Evolutionary conservation across 2,329 filamentous ascomycete species (phyloP).

Genomic region (Penicillium palitans): DNA sequence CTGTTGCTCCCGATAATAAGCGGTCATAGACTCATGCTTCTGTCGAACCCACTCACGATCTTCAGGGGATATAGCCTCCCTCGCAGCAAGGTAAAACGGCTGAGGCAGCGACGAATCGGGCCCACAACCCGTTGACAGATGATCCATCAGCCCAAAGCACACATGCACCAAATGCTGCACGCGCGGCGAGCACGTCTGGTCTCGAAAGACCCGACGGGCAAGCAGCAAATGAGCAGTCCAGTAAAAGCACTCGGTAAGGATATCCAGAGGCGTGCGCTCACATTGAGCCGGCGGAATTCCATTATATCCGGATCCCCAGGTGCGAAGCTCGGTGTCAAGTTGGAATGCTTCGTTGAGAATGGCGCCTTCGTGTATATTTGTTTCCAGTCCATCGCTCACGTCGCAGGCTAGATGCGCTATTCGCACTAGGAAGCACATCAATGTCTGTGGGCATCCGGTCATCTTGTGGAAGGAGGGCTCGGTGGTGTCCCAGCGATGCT

Average conservation of each 20-base stretch:
- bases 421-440: slow-evolving; percentile 25
- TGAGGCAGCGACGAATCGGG: slow-evolving; percentile 27
- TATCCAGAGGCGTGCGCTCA: slow-evolving; percentile 20
- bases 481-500: slow-evolving; percentile 19
- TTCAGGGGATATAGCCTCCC: slow-evolving; percentile 19
- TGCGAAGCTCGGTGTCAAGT: slow-evolving; percentile 24
- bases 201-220: slow-evolving; percentile 24
- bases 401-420: slow-evolving; percentile 27
- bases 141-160: slow-evolving; percentile 25
- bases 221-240: slow-evolving; percentile 28
- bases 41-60: slow-evolving; percentile 24
- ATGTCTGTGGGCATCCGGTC: slow-evolving; percentile 27
- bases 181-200: slow-evolving; percentile 21
- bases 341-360: slow-evolving; percentile 17
- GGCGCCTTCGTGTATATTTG: background rate
- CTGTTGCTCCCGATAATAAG: slow-evolving; percentile 28
- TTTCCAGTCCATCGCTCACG: slow-evolving; percentile 12
- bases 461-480: slow-evolving; percentile 29
- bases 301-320: slow-evolving; percentile 18
- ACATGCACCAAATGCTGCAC: slow-evolving; percentile 24
- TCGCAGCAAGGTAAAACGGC: slow-evolving; percentile 25
- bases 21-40: slow-evolving; percentile 27
- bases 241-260: slow-evolving; percentile 27
- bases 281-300: background rate
- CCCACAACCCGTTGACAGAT: slow-evolving; percentile 24